These are phyloP conservation scores for Metarhizium guizhouense DNA, from an alignment of 2,329 filamentous ascomycete genomes.

Conservation along the genomic window DNA sequence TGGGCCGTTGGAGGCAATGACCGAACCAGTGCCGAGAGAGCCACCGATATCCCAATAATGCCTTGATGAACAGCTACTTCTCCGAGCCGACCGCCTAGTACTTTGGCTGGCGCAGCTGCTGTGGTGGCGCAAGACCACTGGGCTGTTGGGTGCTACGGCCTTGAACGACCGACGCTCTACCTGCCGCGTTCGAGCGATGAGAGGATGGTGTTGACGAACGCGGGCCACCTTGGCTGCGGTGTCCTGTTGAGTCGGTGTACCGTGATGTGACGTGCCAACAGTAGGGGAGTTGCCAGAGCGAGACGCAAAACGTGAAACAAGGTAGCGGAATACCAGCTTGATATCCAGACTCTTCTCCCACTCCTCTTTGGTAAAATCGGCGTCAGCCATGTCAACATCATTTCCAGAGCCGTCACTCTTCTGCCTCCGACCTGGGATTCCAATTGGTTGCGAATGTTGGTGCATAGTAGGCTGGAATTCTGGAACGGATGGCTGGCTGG, in stretches of 20 bases:
- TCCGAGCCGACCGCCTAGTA: slow-evolving; percentile 61
- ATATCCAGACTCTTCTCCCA: slow-evolving; percentile 93
- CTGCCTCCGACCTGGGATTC: slow-evolving; percentile 23
- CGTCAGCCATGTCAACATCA: slow-evolving; percentile 16
- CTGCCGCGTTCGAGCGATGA: slow-evolving; percentile 53
- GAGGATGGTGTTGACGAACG: slow-evolving; percentile 81
- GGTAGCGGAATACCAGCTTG: slow-evolving; percentile 82
- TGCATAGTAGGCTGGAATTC: slow-evolving; percentile 42
- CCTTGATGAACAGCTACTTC: slow-evolving; percentile 62
- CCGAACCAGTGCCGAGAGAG: slow-evolving; percentile 66
- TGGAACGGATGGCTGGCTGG: slow-evolving; percentile 16
- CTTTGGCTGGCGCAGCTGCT: slow-evolving; percentile 83
- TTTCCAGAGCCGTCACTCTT: slow-evolving; percentile 13
- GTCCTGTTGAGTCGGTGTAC: slow-evolving; percentile 49
- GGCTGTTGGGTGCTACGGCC: slow-evolving; percentile 39
- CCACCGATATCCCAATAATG: slow-evolving; percentile 92
- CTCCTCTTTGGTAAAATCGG: slow-evolving; percentile 59
- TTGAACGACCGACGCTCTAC: slow-evolving; percentile 50
- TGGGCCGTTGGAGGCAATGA: slow-evolving; percentile 55
- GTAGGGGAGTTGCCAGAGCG: slow-evolving; percentile 31
- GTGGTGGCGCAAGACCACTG: slow-evolving; percentile 38
- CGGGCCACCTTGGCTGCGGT: slow-evolving; percentile 69
- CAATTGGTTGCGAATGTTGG: slow-evolving; percentile 25
- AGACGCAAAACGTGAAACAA: slow-evolving; percentile 64
- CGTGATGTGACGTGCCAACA: slow-evolving; percentile 36